Base-by-base conservation (phyloP, 257 asterid species). In the Cynanchum wilfordii region DNA sequence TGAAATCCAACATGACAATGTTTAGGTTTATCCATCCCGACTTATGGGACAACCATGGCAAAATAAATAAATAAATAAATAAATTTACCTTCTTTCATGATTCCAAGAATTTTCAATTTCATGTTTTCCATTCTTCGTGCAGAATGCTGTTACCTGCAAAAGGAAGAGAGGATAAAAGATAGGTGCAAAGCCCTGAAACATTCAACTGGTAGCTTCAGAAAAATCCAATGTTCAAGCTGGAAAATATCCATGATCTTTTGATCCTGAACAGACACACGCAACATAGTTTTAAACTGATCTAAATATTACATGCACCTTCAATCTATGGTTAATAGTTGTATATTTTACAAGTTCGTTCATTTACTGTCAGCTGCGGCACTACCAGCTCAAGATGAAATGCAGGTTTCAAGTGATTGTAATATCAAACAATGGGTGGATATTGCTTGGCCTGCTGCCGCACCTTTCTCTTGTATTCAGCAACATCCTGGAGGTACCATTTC, bases 371-470 rank as follows among this genome's bases (percentile, higher is more conserved):
- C 33, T 44, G 55, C 20, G n/a, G 19, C 54, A 44, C 11, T 24
- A 47, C 58, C 36, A 22, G 29, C 71, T 44, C 12, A 30, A 62
- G 25, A 62, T 30, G 24, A 75, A 33, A 49, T 49, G 55, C n/a
- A 59, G 27, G 42, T 22, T 17, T 29, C 45, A 40, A 44, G 17
- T 19, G n/a, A 42, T 66, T 33, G 44, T 25, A 49, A 58, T n/a
- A 70, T 64, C 59, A 83, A 52, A 80, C 68, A n/a, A 75, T 64
- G 30, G 73, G 44, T 27, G 85, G 78, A 62, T 80, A 80, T 51
- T 68, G 85, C 83, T 78, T 83, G 68, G 83, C 77, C 68, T 83
- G 85, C 74, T 80, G 83, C 70, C 73, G 73, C 73, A 83, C 87
- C 82, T 75, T 76, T 73, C 42, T 78, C 79, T 70, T 77, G 70